phyloP scores from a whole-genome alignment of 2,329 filamentous ascomycete species.

The Calonectria henricotiae region DNA sequence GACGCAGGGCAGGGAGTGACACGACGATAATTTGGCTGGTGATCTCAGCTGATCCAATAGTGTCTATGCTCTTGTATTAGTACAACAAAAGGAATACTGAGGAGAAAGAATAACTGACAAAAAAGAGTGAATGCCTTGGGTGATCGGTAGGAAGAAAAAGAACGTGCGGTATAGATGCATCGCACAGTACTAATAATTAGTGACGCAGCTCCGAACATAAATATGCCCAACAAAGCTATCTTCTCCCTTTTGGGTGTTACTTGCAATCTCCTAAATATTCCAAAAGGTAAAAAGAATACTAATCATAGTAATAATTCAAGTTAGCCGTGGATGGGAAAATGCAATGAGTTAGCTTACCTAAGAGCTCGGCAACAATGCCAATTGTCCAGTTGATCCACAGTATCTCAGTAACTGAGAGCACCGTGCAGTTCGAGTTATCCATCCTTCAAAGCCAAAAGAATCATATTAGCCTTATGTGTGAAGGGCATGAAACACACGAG shows the following conservation, averaged over 20 bases:
- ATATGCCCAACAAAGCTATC: background rate
- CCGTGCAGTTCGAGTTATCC: background rate
- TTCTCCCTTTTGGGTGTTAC: background rate
- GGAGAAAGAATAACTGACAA: background rate
- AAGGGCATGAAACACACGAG: no score
- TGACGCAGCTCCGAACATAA: background rate
- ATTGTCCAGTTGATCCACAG: slow-evolving; percentile 15
- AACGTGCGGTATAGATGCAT: background rate
- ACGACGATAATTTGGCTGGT: background rate
- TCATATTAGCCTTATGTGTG: background rate
- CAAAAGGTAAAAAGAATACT: slow-evolving; percentile 4
- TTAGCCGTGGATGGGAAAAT: background rate
- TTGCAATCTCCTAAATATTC: background rate
- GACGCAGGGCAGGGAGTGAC: background rate
- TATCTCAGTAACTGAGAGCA: background rate
- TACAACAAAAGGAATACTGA: background rate
- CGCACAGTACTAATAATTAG: background rate
- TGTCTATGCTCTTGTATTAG: background rate
- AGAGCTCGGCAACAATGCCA: background rate
- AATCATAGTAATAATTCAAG: no score
- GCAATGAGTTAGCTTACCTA: background rate
- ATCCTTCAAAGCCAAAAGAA: background rate
- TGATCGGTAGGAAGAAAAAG: background rate
- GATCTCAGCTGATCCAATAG: slow-evolving; percentile 10
- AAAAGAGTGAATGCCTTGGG: background rate